Evolutionary conservation across 2,329 filamentous ascomycete genomes (phyloP).

Genomic region (Trichoderma atrobrunneum): DNA sequence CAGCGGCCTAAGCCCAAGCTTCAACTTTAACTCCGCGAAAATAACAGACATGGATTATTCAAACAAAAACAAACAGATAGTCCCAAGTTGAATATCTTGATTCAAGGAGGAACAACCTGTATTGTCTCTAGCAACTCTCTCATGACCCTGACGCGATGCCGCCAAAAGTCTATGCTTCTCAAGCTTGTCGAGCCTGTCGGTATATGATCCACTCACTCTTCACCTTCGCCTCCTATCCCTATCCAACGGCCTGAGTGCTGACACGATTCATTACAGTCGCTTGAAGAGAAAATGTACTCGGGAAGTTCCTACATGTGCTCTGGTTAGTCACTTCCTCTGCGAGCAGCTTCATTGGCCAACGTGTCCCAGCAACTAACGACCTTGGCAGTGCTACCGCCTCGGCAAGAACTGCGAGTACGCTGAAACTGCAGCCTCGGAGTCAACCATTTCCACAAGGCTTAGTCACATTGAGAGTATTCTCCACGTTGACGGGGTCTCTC

Average conservation of each 20-base stretch:
- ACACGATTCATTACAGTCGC: not conserved
- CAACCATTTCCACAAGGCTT: not conserved
- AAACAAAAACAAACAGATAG: not conserved
- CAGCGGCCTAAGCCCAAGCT: not conserved
- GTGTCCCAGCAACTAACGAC: not conserved
- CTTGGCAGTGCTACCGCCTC: not conserved
- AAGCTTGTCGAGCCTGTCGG: slow-evolving; percentile 13
- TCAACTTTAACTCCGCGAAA: not conserved
- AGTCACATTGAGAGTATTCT: not conserved
- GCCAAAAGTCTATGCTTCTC: not conserved
- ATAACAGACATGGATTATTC: not conserved
- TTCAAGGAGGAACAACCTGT: not conserved
- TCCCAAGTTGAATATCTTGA: not conserved
- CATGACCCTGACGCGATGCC: not conserved
- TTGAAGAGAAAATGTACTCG: slow-evolving; percentile 7
- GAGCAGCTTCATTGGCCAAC: not conserved
- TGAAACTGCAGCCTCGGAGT: not conserved
- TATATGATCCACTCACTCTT: not conserved
- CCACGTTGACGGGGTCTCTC: not conserved
- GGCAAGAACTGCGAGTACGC: slow-evolving; percentile 12
- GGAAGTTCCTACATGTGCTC: not conserved
- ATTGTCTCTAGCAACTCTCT: no score
- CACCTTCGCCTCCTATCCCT: not conserved
- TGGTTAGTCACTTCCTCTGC: not conserved
- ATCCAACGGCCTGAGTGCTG: not conserved